Percentiles rank a stretch among this genome's conserved stretches.
These are phyloP conservation scores for Salicornia ramosissima DNA, from an alignment of 148 eudicot species.

Conservation along the genomic window DNA sequence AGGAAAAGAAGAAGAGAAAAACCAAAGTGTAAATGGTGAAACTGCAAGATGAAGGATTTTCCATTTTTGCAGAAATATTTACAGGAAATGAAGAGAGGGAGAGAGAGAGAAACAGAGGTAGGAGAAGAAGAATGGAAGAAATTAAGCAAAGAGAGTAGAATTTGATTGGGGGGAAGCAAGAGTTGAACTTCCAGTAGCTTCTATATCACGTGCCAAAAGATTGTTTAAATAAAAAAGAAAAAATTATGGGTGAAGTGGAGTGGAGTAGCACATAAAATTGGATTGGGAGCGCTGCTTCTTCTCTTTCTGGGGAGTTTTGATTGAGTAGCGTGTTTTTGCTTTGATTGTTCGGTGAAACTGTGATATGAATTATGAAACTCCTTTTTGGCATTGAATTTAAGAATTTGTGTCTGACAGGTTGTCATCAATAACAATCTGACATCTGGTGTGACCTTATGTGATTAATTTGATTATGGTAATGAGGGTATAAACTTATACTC, in stretches of 20 bases:
- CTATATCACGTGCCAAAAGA: neutral
- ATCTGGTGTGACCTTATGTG: neutral
- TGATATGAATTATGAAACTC: too few relatives aligned
- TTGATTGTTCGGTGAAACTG: neutral
- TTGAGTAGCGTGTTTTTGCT: too few relatives aligned
- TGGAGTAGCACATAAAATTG: neutral
- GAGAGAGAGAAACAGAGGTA: neutral
- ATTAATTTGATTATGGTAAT: too few relatives aligned
- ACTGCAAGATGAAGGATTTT: neutral
- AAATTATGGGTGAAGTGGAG: neutral
- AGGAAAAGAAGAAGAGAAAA: conserved; percentile 27
- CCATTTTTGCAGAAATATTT: neutral
- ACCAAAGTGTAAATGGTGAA: neutral
- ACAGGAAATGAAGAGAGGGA: neutral
- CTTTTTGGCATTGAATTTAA: neutral
- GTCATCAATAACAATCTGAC: neutral
- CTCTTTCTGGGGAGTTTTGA: neutral
- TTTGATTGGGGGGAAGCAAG: neutral
- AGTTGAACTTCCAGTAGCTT: conserved; percentile 11
- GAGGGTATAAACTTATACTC: too few relatives aligned
- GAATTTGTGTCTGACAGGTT: neutral
- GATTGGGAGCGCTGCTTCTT: neutral
- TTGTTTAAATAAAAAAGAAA: neutral
- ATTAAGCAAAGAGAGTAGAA: neutral
- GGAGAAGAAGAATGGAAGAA: neutral